phyloP scores from a whole-genome alignment of 306 rosid genomes.

The Canavalia ensiformis region DNA sequence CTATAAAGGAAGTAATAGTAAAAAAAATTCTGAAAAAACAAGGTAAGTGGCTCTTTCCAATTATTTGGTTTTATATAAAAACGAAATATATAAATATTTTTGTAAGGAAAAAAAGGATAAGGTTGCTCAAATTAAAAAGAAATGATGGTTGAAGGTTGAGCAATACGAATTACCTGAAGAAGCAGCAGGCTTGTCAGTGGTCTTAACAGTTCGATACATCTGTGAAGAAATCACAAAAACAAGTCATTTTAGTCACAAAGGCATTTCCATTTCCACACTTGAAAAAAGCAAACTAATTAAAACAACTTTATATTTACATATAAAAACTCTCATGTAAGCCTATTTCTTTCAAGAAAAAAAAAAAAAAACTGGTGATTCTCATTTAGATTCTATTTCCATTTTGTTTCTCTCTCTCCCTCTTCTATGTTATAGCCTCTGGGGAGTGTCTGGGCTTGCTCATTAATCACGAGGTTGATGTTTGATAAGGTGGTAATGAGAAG shows the following conservation, averaged over 20 bases:
- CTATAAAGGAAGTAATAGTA: background rate
- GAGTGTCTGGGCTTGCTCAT: constrained; percentile 56
- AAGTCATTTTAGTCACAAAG: constrained; percentile 22
- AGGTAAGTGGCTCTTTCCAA: constrained; percentile 39
- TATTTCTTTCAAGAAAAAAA: background rate
- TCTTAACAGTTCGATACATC: constrained; percentile 98
- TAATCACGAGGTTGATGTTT: constrained; percentile 81
- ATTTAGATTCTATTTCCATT: constrained; percentile 41
- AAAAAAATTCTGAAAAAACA: constrained; percentile 39
- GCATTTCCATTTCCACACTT: constrained; percentile 24
- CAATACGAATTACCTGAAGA: constrained; percentile 93
- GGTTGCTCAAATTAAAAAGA: constrained; percentile 35
- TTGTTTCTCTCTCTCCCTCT: constrained; percentile 17
- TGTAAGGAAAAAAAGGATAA: constrained; percentile 28
- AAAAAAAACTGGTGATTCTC: background rate
- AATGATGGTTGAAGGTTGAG: constrained; percentile 43
- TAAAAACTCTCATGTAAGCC: no score
- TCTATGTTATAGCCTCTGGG: constrained; percentile 28
- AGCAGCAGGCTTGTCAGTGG: constrained; percentile 94
- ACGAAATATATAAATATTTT: background rate
- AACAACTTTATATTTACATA: background rate
- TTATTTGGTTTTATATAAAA: background rate
- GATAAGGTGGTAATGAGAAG: constrained; percentile 57
- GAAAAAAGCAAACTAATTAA: constrained; percentile 15
- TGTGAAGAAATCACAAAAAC: constrained; percentile 49